Base-by-base conservation (phyloP, 2,329 filamentous ascomycete genomes). In the Fusarium burgessii region DNA sequence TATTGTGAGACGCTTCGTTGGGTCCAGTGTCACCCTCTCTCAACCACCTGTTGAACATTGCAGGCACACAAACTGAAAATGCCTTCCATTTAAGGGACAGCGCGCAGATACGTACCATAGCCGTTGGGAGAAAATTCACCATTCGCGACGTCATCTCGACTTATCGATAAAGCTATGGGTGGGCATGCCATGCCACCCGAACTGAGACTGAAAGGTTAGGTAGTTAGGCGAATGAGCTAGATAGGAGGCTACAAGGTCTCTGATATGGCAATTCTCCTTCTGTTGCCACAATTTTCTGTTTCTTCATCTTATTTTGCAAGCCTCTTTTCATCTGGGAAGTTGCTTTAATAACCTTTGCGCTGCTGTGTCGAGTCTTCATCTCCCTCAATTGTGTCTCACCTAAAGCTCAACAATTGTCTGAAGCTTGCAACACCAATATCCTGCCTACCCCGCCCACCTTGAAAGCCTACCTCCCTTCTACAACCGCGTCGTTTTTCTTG, bases 91-190 rank as follows among this genome's bases (percentile, higher is more conserved):
- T 55, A 20, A 49, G 47, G 69, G 18, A 56, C 66, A 71, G 66
- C 58, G 70, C 20, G 49, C 15, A 33, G 41, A 69, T 73, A 74
- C 74, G 68, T 75, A 73, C 65, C 65, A 10, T 55, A 46, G 63
- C 60, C 66, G 74, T 76, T 76, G 74, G 58, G 74, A 74, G 57
- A 73, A 29, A 60, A 59, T 58, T 49, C 61, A 60, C 66, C 66
- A 58, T 65, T 52, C 56, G 47, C 73, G 74, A 76, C 74, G 74
- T 76, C 74, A 76, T 76, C 55, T 54, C 50, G 66, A 69, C 68
- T 76, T 76, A 76, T 76, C 74, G 74, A 76, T 76, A 76, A 76
- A 76, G 74, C 74, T 76, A 56, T 71, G 58, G 38, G 62, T 50
- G 43, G 38, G 63, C 55, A 66, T 29, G 29, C 29, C 29, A 29